Percentiles rank a stretch among this genome's conserved stretches.
Conservation (phyloP, 441 rosid genomes). For the Sinapis alba region DNA sequence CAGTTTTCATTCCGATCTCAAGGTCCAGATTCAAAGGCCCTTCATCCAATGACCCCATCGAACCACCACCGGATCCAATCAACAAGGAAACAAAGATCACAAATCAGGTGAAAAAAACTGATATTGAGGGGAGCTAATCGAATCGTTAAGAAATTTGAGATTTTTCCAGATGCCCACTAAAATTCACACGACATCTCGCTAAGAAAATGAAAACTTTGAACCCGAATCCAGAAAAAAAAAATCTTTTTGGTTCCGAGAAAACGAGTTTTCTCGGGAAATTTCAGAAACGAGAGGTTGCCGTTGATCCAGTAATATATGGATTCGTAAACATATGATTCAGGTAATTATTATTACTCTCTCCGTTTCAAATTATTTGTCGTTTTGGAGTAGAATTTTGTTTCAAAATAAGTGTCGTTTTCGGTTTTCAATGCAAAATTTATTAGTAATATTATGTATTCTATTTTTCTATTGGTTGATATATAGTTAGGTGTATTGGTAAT, state of each 20-base stretch:
- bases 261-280: background rate
- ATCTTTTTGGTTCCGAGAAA: background rate
- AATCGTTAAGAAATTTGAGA: background rate
- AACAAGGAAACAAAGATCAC: conserved; percentile 35
- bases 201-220: background rate
- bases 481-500: too few relatives aligned
- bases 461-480: too few relatives aligned
- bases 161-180: conserved; percentile 22
- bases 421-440: too few relatives aligned
- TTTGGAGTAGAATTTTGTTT: too few relatives aligned
- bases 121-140: too few relatives aligned
- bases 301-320: conserved; percentile 53
- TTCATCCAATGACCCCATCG: conserved; percentile 74
- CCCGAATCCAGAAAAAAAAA: background rate
- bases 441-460: too few relatives aligned
- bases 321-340: conserved; percentile 14
- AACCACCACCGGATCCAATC: conserved; percentile 36
- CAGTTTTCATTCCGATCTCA: conserved; percentile 58
- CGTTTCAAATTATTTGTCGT: too few relatives aligned
- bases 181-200: background rate
- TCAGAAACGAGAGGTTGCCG: conserved; percentile 52
- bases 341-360: too few relatives aligned
- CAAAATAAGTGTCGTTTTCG: too few relatives aligned
- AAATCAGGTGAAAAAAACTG: too few relatives aligned
- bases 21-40: conserved; percentile 63